Percentiles rank a stretch among this genome's conserved stretches.
phyloP scores from a whole-genome alignment of 192 early-diverging fungal species.

The Obelidium mucronatum region DNA sequence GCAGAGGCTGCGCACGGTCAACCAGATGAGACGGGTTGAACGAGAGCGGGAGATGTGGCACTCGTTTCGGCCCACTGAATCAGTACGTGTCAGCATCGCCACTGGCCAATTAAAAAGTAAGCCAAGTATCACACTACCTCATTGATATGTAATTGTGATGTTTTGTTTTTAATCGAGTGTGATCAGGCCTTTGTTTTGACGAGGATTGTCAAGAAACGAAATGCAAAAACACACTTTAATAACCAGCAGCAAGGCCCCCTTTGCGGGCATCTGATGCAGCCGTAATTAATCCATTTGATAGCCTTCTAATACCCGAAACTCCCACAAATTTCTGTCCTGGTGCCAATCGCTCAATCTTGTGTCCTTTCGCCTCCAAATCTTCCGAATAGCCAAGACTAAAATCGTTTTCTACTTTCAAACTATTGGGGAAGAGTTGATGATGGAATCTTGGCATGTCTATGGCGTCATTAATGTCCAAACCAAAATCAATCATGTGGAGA shows the following conservation, averaged over 20 bases:
- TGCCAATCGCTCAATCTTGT: slow-evolving; percentile 25
- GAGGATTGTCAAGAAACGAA: neutral
- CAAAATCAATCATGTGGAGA: slow-evolving; percentile 78
- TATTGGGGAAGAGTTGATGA: slow-evolving; percentile 89
- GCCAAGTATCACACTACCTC: neutral
- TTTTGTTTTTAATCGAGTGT: neutral
- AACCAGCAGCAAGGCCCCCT: slow-evolving; percentile 49
- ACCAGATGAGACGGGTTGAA: slow-evolving; percentile 24
- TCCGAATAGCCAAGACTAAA: neutral
- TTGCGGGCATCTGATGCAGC: slow-evolving; percentile 52
- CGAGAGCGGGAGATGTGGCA: slow-evolving; percentile 32
- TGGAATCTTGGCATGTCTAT: slow-evolving; percentile 80
- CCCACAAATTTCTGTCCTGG: slow-evolving; percentile 43
- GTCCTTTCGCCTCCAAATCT: slow-evolving; percentile 13
- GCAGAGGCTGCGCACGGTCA: slow-evolving; percentile 35
- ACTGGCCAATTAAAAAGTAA: too few species aligned
- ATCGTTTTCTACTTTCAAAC: slow-evolving; percentile 37
- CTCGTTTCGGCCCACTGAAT: slow-evolving; percentile 23
- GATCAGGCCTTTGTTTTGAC: neutral
- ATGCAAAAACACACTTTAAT: slow-evolving; percentile 23
- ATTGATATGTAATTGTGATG: neutral
- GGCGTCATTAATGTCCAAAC: slow-evolving; percentile 70
- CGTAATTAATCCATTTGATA: slow-evolving; percentile 41
- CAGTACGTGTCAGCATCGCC: too few species aligned
- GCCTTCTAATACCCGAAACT: slow-evolving; percentile 37